These are phyloP conservation scores for Agarophyton chilense DNA, from an alignment of 23 red algal genomes.

Conservation along the genomic window DNA sequence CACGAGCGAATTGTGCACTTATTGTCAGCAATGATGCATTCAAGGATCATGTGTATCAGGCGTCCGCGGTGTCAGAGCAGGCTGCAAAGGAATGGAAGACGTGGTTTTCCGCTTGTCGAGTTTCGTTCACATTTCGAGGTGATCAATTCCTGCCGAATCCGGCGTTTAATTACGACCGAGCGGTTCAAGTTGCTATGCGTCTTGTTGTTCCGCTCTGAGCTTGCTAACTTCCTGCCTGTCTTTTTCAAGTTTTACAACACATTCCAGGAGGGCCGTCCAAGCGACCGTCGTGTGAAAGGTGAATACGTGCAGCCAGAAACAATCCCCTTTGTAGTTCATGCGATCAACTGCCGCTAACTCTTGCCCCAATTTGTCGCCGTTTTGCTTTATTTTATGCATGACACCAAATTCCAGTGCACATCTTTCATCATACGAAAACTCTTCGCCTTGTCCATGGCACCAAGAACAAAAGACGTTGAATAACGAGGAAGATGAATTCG, in stretches of 20 bases:
- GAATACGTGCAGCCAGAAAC: no score
- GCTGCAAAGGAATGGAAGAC: not conserved
- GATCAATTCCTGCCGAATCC: slow-evolving; percentile 83
- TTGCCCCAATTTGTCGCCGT: no score
- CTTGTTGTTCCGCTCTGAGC: not conserved
- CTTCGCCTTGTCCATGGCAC: no score
- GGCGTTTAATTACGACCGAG: slow-evolving; percentile 60
- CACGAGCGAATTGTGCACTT: slow-evolving; percentile 37
- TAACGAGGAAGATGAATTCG: no score
- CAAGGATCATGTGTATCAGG: slow-evolving; percentile 76
- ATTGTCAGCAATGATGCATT: slow-evolving; percentile 80
- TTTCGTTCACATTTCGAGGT: slow-evolving; percentile 65
- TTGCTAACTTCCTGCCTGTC: not conserved
- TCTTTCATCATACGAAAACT: no score
- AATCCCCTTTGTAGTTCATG: not conserved
- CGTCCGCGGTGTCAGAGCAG: not conserved
- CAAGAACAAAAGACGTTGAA: no score
- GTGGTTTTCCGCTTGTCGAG: slow-evolving; percentile 70
- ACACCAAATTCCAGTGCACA: no score
- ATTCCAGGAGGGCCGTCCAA: not conserved
- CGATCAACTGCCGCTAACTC: not conserved
- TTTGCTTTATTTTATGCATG: no score
- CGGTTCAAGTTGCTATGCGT: slow-evolving; percentile 16
- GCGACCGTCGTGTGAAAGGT: not conserved
- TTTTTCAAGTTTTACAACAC: not conserved